Evolutionary conservation across 176 grass and related monocot species (phyloP).

Genomic region (Cocos nucifera): DNA sequence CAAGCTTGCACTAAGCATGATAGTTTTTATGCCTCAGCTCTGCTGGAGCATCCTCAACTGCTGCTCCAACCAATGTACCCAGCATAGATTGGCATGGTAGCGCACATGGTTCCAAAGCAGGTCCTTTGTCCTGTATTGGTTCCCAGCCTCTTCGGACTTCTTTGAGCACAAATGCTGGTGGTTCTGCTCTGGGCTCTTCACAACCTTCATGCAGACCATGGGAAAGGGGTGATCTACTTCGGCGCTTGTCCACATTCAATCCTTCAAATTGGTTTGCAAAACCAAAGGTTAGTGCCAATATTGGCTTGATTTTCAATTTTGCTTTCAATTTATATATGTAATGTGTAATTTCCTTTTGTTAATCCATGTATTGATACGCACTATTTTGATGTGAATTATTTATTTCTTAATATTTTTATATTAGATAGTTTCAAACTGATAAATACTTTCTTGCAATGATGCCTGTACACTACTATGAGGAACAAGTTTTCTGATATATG

Average conservation of each 20-base stretch:
- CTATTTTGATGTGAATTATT: too few relatives aligned
- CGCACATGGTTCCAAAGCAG: slow-evolving; percentile 63
- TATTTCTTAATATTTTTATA: too few relatives aligned
- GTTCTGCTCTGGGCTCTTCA: slow-evolving; percentile 45
- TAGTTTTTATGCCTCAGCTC: slow-evolving; percentile 51
- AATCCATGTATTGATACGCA: too few relatives aligned
- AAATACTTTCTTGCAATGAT: too few relatives aligned
- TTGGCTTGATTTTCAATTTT: too few relatives aligned
- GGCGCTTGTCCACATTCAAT: slow-evolving; percentile 67
- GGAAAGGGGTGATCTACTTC: slow-evolving; percentile 89
- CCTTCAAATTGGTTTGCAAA: slow-evolving; percentile 78
- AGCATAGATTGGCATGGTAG: slow-evolving; percentile 87
- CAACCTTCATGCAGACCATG: slow-evolving; percentile 81
- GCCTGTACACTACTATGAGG: too few relatives aligned
- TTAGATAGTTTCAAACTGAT: too few relatives aligned
- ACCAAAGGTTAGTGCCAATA: slow-evolving; percentile 43
- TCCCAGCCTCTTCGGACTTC: slow-evolving; percentile 45
- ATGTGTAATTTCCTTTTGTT: too few relatives aligned
- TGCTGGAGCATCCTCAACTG: slow-evolving; percentile 80
- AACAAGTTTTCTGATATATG: too few relatives aligned
- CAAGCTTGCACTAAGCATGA: slow-evolving; percentile 4
- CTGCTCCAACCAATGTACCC: slow-evolving; percentile 54
- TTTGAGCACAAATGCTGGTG: slow-evolving; percentile 64
- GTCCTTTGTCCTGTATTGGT: slow-evolving; percentile 46
- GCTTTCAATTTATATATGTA: too few relatives aligned